Percentiles rank a stretch among this genome's conserved stretches.
Evolutionary conservation across 2,329 filamentous ascomycete genomes (phyloP).

Genomic region (Bipolaris zeicola): DNA sequence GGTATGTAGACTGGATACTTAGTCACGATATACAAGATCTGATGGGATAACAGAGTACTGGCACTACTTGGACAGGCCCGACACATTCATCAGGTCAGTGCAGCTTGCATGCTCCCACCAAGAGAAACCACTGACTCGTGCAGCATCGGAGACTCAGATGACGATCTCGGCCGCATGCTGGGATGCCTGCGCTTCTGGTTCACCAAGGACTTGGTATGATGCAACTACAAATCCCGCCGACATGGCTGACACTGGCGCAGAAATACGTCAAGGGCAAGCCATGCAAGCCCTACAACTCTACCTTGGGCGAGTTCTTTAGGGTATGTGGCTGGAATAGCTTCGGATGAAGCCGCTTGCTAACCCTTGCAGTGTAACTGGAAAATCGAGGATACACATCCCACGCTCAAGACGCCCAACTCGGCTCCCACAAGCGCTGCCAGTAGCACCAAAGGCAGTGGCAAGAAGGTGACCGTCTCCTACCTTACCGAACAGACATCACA

Average conservation of each 20-base stretch:
- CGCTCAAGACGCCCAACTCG: conserved; percentile 57
- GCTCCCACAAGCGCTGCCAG: conserved; percentile 42
- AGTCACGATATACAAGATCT: conserved; percentile 21
- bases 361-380: conserved; percentile 85
- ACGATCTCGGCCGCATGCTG: conserved; percentile 90
- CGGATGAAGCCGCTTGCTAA: conserved; percentile 18
- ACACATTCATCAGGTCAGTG: conserved; percentile 74
- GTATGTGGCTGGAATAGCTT: conserved; percentile 55
- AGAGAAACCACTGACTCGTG: conserved; percentile 44
- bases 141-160: conserved; percentile 85
- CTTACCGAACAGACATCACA: conserved; percentile 98
- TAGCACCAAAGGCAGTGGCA: conserved; percentile 48
- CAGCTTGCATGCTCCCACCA: background rate
- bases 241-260: conserved; percentile 47
- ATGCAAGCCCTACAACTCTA: conserved; percentile 98
- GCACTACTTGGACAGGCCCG: conserved; percentile 95
- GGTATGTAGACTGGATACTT: conserved; percentile 52
- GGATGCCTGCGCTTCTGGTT: conserved; percentile 97
- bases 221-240: background rate
- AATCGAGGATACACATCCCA: conserved; percentile 76
- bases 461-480: conserved; percentile 81
- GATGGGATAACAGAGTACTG: conserved; percentile 75
- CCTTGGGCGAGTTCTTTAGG: conserved; percentile 94
- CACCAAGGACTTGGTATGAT: conserved; percentile 82
- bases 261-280: conserved; percentile 99